Conservation (phyloP, 2,329 filamentous ascomycete genomes). For the Chrysoporthe deuterocubensis region DNA sequence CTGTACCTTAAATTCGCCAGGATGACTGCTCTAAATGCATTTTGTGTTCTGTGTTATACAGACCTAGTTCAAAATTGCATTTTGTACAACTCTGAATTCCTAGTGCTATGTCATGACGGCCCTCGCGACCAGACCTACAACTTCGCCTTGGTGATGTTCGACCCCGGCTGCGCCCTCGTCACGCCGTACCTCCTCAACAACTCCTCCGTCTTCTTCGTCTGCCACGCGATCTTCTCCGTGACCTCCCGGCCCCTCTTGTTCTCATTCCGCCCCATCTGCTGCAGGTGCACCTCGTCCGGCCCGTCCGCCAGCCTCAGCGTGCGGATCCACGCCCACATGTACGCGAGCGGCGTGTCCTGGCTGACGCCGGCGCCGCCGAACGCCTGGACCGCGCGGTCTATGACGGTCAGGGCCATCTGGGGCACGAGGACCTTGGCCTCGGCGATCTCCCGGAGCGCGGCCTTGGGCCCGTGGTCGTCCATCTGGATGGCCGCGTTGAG, state of each 20-base stretch:
- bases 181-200: constrained; percentile 64
- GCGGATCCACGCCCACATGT: constrained; percentile 78
- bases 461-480: constrained; percentile 86
- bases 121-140: constrained; percentile 39
- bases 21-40: too few species aligned
- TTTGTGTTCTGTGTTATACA: too few species aligned
- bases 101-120: not conserved
- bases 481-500: constrained; percentile 96
- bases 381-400: constrained; percentile 92
- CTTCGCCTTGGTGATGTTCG: constrained; percentile 54
- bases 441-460: constrained; percentile 89
- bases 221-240: constrained; percentile 64
- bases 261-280: constrained; percentile 81
- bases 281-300: constrained; percentile 91
- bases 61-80: too few species aligned
- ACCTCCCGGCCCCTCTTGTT: constrained; percentile 70
- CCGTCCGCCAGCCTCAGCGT: constrained; percentile 89
- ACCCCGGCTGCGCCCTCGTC: constrained; percentile 52
- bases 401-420: constrained; percentile 78
- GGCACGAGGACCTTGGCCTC: constrained; percentile 94
- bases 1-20: too few species aligned
- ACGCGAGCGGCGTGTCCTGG: constrained; percentile 91
- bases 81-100: not conserved
- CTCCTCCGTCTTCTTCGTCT: constrained; percentile 67
- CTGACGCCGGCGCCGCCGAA: constrained; percentile 90